Evolutionary conservation across 2,329 filamentous ascomycete genomes (phyloP).

Genomic region (Graphilbum ipis-grandicollis): DNA sequence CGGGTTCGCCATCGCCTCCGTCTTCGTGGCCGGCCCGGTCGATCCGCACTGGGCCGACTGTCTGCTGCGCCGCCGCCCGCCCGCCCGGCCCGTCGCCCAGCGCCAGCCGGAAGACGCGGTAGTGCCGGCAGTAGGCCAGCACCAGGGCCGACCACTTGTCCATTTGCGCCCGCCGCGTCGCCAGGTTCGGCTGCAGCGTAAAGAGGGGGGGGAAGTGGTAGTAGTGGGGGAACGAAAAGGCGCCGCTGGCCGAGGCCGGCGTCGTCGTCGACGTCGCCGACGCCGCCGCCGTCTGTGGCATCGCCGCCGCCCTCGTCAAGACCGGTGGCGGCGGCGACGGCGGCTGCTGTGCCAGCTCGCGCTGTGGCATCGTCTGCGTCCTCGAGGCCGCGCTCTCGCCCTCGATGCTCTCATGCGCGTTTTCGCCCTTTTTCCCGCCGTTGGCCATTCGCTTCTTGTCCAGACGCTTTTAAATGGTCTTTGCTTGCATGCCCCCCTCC

Average conservation of each 20-base stretch:
- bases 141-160: constrained; percentile 76
- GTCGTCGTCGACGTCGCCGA: background rate
- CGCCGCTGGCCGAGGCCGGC: background rate
- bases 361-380: too few species aligned
- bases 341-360: too few species aligned
- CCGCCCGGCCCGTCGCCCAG: constrained; percentile 36
- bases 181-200: constrained; percentile 59
- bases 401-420: too few species aligned
- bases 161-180: constrained; percentile 59
- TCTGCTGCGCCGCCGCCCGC: constrained; percentile 17
- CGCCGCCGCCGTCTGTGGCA: background rate
- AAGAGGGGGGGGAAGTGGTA: constrained; percentile 76
- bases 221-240: constrained; percentile 41
- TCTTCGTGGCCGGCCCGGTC: constrained; percentile 22
- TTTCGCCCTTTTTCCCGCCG: too few species aligned
- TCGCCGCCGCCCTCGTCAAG: too few species aligned
- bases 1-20: background rate
- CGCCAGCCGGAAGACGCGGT: constrained; percentile 60
- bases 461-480: too few species aligned
- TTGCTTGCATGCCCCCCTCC: too few species aligned
- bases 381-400: too few species aligned
- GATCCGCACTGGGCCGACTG: constrained; percentile 17
- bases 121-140: constrained; percentile 64
- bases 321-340: too few species aligned
- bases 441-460: too few species aligned